Evolutionary conservation across 2,329 filamentous ascomycete species (phyloP).

Genomic region (Elsinoe australis): DNA sequence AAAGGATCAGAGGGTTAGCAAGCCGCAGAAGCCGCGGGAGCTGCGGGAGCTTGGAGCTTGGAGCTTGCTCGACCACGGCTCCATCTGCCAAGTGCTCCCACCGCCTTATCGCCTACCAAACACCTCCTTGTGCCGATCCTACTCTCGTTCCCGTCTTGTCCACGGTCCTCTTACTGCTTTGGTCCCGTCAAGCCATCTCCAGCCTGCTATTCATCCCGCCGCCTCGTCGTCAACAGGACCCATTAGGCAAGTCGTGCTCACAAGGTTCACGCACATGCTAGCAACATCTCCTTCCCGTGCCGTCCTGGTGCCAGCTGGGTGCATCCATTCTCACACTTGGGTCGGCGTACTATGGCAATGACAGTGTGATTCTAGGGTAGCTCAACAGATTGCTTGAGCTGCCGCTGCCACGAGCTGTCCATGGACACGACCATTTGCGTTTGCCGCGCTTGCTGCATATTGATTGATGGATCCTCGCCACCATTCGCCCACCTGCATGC

Average conservation of each 20-base stretch:
- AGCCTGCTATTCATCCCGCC: background rate
- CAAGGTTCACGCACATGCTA: no score
- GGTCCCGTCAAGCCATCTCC: slow-evolving; percentile 10
- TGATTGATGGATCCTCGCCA: slow-evolving; percentile 12
- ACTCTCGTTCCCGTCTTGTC: background rate
- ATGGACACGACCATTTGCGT: background rate
- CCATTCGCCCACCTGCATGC: slow-evolving; percentile 13
- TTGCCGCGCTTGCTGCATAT: slow-evolving; percentile 1
- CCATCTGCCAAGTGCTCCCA: background rate
- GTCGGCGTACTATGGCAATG: no score
- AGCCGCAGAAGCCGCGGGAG: no score
- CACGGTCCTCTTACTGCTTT: background rate
- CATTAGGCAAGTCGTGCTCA: slow-evolving; percentile 1
- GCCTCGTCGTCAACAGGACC: background rate
- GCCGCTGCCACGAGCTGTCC: background rate
- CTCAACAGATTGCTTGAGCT: no score
- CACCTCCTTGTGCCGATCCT: slow-evolving; percentile 15
- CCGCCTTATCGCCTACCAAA: slow-evolving; percentile 10
- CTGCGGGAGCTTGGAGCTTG: no score
- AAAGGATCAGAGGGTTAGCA: no score
- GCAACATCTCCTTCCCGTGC: no score
- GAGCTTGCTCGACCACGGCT: no score
- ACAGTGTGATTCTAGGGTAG: no score
- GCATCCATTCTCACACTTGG: no score
- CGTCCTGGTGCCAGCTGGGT: no score